These are phyloP conservation scores for Aspergillus saccharolyticus DNA, from an alignment of 495 filamentous ascomycete genomes.

Conservation along the genomic window DNA sequence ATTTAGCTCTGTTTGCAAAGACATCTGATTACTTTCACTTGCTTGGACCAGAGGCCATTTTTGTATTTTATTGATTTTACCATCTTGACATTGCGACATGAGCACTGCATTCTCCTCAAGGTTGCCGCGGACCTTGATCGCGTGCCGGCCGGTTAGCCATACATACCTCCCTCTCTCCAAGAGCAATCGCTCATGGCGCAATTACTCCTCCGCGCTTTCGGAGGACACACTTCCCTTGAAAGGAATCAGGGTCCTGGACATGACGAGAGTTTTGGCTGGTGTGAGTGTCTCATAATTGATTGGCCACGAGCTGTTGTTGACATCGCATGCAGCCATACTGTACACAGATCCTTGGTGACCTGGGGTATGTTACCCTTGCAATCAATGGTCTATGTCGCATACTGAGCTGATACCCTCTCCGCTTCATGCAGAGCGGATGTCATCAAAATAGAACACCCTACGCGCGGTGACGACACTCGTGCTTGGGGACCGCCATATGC, in stretches of 20 bases:
- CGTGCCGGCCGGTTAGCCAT: constrained; percentile 20
- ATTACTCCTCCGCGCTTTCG: constrained; percentile 28
- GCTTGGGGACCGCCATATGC: constrained; percentile 97
- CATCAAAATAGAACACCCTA: constrained; percentile 95
- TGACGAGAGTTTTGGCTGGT: constrained; percentile 93
- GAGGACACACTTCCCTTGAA: constrained; percentile 61
- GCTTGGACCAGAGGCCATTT: too few species aligned
- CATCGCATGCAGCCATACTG: constrained; percentile 73
- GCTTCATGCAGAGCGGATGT: constrained; percentile 70
- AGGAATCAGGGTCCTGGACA: constrained; percentile 85
- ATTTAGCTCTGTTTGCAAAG: constrained; percentile 1
- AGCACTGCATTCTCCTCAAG: constrained; percentile 17
- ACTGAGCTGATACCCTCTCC: neutral
- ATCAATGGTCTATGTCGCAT: neutral
- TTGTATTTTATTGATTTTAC: too few species aligned
- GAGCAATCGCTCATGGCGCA: constrained; percentile 27
- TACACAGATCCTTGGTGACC: constrained; percentile 92
- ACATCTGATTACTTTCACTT: neutral
- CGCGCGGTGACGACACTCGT: constrained; percentile 85
- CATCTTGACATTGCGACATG: constrained; percentile 24
- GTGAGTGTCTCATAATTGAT: constrained; percentile 50
- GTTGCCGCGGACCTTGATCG: constrained; percentile 20
- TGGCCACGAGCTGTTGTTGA: neutral
- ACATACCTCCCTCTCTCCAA: constrained; percentile 15
- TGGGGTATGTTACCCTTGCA: constrained; percentile 61